Evolutionary conservation across 2,329 filamentous ascomycete genomes (phyloP).

Genomic region (Coleophoma eucalyptorum): DNA sequence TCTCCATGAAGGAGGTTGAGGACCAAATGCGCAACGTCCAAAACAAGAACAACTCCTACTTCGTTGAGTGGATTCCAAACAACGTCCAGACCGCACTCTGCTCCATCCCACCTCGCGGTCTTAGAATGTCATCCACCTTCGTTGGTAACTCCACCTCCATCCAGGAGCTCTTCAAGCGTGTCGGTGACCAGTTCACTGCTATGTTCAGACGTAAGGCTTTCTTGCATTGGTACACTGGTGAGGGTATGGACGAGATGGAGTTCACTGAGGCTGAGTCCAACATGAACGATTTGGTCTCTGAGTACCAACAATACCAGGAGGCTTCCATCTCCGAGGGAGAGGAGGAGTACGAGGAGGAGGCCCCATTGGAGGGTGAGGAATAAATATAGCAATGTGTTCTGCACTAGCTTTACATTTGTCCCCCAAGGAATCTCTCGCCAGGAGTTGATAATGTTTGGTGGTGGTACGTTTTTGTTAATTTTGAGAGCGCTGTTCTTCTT

Average conservation of each 20-base stretch:
- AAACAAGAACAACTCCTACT: constrained; percentile 99
- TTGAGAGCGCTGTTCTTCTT: constrained; percentile 20
- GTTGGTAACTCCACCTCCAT: constrained; percentile 99
- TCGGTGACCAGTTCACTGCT: constrained; percentile 98
- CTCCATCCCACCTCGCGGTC: constrained; percentile 94
- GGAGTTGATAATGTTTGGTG: constrained; percentile 19
- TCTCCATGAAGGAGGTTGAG: constrained; percentile 99
- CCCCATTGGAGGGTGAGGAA: constrained; percentile 66
- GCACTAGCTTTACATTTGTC: constrained; percentile 12
- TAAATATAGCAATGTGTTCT: constrained; percentile 18
- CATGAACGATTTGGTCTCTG: constrained; percentile 99
- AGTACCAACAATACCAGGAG: constrained; percentile 99
- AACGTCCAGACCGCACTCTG: constrained; percentile 99
- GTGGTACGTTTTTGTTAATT: constrained; percentile 17
- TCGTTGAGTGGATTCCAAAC: constrained; percentile 99
- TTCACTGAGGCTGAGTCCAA: constrained; percentile 99
- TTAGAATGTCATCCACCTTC: constrained; percentile 99
- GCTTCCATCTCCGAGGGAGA: constrained; percentile 95
- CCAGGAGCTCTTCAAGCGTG: constrained; percentile 99
- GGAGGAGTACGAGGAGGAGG: constrained; percentile 85
- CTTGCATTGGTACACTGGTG: constrained; percentile 99
- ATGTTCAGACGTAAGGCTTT: constrained; percentile 99
- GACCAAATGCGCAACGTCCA: constrained; percentile 99
- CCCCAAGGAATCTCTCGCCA: constrained; percentile 4
- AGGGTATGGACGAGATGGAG: constrained; percentile 99